These are phyloP conservation scores for Lepidium didymum DNA, from an alignment of 345 rosid species.

Conservation along the genomic window DNA sequence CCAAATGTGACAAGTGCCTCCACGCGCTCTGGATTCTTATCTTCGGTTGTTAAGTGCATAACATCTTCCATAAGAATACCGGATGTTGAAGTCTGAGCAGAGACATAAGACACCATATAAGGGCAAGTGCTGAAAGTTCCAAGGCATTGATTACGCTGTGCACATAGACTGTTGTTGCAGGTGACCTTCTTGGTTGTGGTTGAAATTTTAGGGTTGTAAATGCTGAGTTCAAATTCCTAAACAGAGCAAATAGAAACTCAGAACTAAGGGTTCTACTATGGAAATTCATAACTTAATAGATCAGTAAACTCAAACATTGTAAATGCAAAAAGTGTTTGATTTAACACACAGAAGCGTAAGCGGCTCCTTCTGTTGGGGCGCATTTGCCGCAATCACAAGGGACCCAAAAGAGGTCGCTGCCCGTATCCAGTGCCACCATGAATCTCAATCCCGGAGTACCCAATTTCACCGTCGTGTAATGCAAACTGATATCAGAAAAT, in stretches of 20 bases:
- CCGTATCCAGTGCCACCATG: slow-evolving; percentile 84
- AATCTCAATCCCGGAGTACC: slow-evolving; percentile 85
- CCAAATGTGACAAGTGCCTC: slow-evolving; percentile 69
- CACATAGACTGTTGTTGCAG: slow-evolving; percentile 60
- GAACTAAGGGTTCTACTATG: background rate
- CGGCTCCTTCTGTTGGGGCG: slow-evolving; percentile 53
- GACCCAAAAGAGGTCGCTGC: slow-evolving; percentile 91
- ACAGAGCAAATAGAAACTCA: background rate
- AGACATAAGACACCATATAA: slow-evolving; percentile 66
- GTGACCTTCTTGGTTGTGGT: slow-evolving; percentile 67
- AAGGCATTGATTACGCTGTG: slow-evolving; percentile 50
- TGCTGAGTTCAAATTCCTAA: slow-evolving; percentile 69
- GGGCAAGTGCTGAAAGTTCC: slow-evolving; percentile 76
- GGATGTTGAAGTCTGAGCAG: slow-evolving; percentile 78
- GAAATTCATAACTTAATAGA: background rate
- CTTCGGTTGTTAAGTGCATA: slow-evolving; percentile 57
- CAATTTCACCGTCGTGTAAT: slow-evolving; percentile 75
- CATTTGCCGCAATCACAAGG: slow-evolving; percentile 81
- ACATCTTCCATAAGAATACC: slow-evolving; percentile 78
- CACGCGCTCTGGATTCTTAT: slow-evolving; percentile 37
- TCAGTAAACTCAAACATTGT: background rate
- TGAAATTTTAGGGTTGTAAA: slow-evolving; percentile 62
- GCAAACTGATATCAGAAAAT: slow-evolving; percentile 43
- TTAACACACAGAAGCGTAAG: slow-evolving; percentile 52
- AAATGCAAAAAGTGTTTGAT: background rate